Base-by-base conservation (phyloP, 495 filamentous ascomycete species). In the Penicillium manginii region DNA sequence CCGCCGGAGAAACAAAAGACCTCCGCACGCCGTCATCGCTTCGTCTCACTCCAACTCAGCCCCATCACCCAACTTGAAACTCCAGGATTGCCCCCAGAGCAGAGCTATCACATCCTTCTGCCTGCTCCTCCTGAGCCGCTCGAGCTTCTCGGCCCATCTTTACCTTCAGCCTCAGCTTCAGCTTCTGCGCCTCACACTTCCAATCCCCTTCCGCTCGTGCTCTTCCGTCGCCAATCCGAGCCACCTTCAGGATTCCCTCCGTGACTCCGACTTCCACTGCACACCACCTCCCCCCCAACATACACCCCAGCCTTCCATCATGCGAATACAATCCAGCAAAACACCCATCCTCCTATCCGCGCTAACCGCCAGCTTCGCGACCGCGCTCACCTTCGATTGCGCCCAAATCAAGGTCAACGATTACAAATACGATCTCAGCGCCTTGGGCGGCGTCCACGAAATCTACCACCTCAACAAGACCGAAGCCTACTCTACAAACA, bases 381-480 rank as follows among this genome's bases (percentile, higher is more conserved):
- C 77, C 9, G 76, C 76, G 15, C 54, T 80, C 54, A 81, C 75
- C 56, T 78, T 89, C 58, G 77, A 86, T 72, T 96, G 92, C 80
- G 64, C 75, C 6, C 65, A 88, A 47, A 75, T 93, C 52, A 72
- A 76, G 11, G 74, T 81, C 14, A 82, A 86, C 47, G 73, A 75
- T 33, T 74, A 83, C 65, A 76, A 73, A 29, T 96, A 89, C 73
- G 78, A 93, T 66, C 73, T 97, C 10, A 75, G 68, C 12, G 52
- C 78, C 18, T 81, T 98, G 9, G 81, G 78, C 33, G 92, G 91
- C 22, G 87, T 91, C n/a, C 88, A 91, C 68, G 84, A 84, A n/a
- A 78, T 96, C 23, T 83, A 85, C 35, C 81, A 84, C 56, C 73
- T 74, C 50, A 73, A 81, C 45, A 76, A 83, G 22, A 71, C 73